A percentile compares a stretch with the other conserved stretches of the same genome.
Conservation (phyloP, 1,139 yeast genomes). For the Lodderomyces elongisporus region DNA sequence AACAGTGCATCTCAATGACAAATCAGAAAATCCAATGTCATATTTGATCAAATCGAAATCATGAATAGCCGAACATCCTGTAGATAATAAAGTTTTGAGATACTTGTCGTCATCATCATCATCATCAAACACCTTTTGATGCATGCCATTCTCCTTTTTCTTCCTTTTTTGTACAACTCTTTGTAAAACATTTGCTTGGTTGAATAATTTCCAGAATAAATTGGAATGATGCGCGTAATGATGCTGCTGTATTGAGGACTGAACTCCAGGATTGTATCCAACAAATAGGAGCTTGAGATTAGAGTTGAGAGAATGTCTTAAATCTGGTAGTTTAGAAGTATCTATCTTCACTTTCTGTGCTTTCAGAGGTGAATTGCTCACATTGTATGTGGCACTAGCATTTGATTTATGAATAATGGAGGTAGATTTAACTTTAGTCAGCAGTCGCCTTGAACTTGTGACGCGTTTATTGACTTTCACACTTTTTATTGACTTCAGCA, state of each 20-base stretch:
- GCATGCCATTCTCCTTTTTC: not conserved
- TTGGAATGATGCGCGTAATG: conserved; percentile 73
- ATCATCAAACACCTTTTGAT: conserved; percentile 3
- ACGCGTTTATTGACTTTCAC: not conserved
- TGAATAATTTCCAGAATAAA: conserved; percentile 63
- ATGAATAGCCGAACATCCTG: conserved; percentile 43
- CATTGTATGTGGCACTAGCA: no score
- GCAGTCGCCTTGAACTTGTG: no score
- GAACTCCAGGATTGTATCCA: conserved; percentile 73
- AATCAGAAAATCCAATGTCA: conserved; percentile 66
- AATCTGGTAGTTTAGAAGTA: conserved; percentile 16
- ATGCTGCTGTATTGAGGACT: conserved; percentile 60
- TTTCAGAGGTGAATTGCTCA: no score
- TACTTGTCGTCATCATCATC: conserved; percentile 1
- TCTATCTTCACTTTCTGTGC: conserved; percentile 1
- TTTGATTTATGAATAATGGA: no score
- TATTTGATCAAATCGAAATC: conserved; percentile 45
- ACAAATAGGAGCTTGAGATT: conserved; percentile 48
- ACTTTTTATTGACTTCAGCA: not conserved
- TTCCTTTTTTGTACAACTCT: conserved; percentile 13
- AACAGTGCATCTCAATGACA: conserved; percentile 61
- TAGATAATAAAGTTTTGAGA: conserved; percentile 4
- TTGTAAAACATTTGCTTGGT: conserved; percentile 44
- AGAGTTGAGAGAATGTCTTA: conserved; percentile 32
- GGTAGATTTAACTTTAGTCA: no score